These are phyloP conservation scores for Taphrina sp. DNA, from an alignment of 1,139 yeast genomes.

Conservation along the genomic window DNA sequence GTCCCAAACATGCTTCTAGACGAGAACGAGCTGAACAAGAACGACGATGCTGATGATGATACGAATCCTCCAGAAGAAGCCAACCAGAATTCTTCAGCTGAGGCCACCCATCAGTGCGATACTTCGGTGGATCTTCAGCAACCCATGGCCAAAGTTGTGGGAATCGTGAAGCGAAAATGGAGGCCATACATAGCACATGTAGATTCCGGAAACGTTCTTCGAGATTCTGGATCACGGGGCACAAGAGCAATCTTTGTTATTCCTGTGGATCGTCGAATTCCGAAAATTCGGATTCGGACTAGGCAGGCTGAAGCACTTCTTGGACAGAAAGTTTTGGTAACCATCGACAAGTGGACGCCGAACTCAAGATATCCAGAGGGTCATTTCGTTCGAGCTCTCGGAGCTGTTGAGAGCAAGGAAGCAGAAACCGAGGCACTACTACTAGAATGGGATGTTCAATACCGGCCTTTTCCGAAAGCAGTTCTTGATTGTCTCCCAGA, in stretches of 20 bases:
- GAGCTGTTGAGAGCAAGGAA: constrained; percentile 84
- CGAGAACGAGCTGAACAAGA: constrained; percentile 63
- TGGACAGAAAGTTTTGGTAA: constrained; percentile 86
- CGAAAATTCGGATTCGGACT: constrained; percentile 81
- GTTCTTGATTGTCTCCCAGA: constrained; percentile 88
- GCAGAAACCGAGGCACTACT: constrained; percentile 96
- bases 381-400: constrained; percentile 85
- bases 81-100: constrained; percentile 59
- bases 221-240: constrained; percentile 45
- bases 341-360: constrained; percentile 89
- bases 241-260: constrained; percentile 78
- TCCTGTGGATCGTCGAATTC: constrained; percentile 84
- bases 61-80: constrained; percentile 51
- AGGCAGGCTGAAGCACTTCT: constrained; percentile 76
- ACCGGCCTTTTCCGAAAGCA: constrained; percentile 89
- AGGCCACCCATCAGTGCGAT: constrained; percentile 54
- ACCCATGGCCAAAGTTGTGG: constrained; percentile 82
- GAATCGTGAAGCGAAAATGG: constrained; percentile 89
- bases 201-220: constrained; percentile 66
- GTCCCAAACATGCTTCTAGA: constrained; percentile 79
- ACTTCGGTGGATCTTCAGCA: constrained; percentile 48
- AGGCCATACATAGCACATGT: constrained; percentile 94
- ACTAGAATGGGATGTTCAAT: constrained; percentile 93
- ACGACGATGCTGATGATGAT: constrained; percentile 50
- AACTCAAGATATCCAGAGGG: constrained; percentile 88